Evolutionary conservation across 2,329 filamentous ascomycete species (phyloP), one percentile per base, ranked within the genome.

Genomic region (Cladophialophora psammophila): DNA sequence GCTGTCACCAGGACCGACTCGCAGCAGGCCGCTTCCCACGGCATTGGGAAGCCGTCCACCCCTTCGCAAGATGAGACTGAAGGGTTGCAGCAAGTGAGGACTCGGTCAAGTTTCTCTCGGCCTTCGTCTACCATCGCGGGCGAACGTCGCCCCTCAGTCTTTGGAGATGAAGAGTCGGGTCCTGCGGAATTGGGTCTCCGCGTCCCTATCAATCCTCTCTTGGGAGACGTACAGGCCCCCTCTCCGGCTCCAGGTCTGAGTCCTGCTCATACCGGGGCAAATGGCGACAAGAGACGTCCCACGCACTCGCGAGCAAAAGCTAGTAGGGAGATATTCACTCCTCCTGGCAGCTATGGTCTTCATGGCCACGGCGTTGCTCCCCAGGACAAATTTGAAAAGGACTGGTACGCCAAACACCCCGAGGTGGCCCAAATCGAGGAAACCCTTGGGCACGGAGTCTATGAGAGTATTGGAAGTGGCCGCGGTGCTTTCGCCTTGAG

Each of bases 171-270:
- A 53, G 91, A 94, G 54, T 89, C 93, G 63, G 94, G 94, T 26
- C 97, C 97, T 73, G 94, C 94, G 1, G 92, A 96, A 76, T 95
- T 97, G 72, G 94, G 94, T 56, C 88, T 92, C 75, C 91, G 94
- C 75, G 94, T 99, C 45, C 95, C 95, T 58, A 95, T 99, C 92
- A 91, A 95, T 76, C 91, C 90, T 61, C 88, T 95, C 77, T 92
- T 95, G 52, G 95, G 95, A 69, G 94, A 98, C 77, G 95, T 98
- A 9, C 95, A 99, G 81, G 95, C 95, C 13, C 95, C 95, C 2
- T 95, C 94, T 1, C 93, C 94, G 1, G 87, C 88, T 2, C 90
- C 89, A 8, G 82, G 79, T 66, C 74, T 78, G 56, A 75, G 77
- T 7, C 69, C 69, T 8, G 57, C 68, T 57, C 62, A 68, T 48